Evolutionary conservation across 345 rosid genomes (phyloP).

Genomic region (Limnanthes douglasii): DNA sequence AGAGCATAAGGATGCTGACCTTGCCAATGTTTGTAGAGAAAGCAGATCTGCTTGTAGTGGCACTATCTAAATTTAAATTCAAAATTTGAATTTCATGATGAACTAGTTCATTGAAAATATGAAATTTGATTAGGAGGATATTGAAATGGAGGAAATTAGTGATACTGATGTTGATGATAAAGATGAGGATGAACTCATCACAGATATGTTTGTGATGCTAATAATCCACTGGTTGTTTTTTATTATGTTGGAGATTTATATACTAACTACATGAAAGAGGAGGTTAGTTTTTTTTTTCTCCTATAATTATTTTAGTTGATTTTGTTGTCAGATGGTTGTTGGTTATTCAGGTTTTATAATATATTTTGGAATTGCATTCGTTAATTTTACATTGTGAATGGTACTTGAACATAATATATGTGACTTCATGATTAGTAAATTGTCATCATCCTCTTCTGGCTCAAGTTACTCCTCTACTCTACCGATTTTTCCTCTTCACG

Average conservation of each 20-base stretch:
- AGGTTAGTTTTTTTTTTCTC: no score
- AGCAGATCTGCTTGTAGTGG: conserved; percentile 40
- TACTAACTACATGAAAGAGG: conserved; percentile 39
- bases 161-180: no score
- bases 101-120: not conserved
- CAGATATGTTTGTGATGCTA: conserved; percentile 46
- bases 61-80: not conserved
- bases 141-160: conserved; percentile 71
- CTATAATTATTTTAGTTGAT: not conserved
- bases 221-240: conserved; percentile 59
- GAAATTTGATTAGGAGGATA: conserved; percentile 39
- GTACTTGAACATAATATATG: no score
- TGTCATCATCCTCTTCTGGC: no score
- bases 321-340: not conserved
- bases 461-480: no score
- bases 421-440: no score
- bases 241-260: conserved; percentile 79
- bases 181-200: conserved; percentile 37
- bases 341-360: not conserved
- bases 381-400: no score
- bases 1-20: conserved; percentile 22
- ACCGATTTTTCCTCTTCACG: no score
- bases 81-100: not conserved
- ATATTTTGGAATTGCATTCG: no score
- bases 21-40: conserved; percentile 59